Evolutionary conservation across 129 eudicot genomes (phyloP).

Genomic region (Tanacetum coccineum): DNA sequence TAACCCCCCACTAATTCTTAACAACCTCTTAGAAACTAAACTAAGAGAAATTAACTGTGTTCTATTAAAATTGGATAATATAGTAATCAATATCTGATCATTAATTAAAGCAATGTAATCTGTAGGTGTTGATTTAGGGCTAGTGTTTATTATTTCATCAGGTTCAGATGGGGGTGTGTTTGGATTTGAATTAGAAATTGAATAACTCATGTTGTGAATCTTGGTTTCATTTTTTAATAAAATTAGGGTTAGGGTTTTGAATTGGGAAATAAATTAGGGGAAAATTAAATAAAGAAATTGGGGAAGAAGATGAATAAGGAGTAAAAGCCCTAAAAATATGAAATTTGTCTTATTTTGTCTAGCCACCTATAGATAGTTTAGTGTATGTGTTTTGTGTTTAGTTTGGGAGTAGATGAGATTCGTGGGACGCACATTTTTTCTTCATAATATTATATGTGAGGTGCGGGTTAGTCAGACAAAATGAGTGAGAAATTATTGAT

Average conservation of each 20-base stretch:
- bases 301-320: too few species aligned
- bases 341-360: conserved; percentile 33
- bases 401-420: conserved; percentile 35
- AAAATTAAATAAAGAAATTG: background rate
- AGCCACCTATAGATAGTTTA: background rate
- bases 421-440: conserved; percentile 42
- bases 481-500: background rate
- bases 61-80: conserved; percentile 51
- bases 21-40: conserved; percentile 78
- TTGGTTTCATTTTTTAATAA: background rate
- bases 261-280: background rate
- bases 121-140: conserved; percentile 15
- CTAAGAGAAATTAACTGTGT: conserved; percentile 43
- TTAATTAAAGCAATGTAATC: conserved; percentile 51
- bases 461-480: conserved; percentile 29
- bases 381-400: conserved; percentile 13
- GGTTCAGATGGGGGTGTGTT: conserved; percentile 32
- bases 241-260: conserved; percentile 32
- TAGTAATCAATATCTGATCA: conserved; percentile 42
- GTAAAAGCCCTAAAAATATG: background rate
- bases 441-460: conserved; percentile 15
- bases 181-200: conserved; percentile 23
- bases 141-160: conserved; percentile 22
- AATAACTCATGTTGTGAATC: conserved; percentile 23
- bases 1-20: conserved; percentile 49